phyloP scores from a whole-genome alignment of 192 early-diverging fungal species.

The Dimargaris xerosporica region DNA sequence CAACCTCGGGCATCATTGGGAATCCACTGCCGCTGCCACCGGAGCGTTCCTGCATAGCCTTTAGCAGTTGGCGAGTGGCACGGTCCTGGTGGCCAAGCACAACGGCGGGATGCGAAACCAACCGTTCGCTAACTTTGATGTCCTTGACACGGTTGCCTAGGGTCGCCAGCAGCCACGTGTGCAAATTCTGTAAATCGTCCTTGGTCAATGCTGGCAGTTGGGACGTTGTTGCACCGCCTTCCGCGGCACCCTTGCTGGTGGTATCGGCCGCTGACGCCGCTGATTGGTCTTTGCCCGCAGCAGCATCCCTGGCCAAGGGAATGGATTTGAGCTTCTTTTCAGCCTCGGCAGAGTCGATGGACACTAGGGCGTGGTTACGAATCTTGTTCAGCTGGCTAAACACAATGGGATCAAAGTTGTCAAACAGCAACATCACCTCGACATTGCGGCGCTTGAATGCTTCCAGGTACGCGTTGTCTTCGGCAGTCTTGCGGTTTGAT shows the following conservation, averaged over 20 bases:
- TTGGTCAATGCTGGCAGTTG: slow-evolving; percentile 20
- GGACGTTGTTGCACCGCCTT: slow-evolving; percentile 10
- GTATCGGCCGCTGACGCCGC: neutral
- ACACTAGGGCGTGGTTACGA: slow-evolving; percentile 38
- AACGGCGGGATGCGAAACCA: slow-evolving; percentile 55
- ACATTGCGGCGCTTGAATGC: slow-evolving; percentile 53
- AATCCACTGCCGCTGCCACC: slow-evolving; percentile 31
- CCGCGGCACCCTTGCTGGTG: neutral
- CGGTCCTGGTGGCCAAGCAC: slow-evolving; percentile 59
- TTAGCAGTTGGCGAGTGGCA: slow-evolving; percentile 49
- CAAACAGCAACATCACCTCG: slow-evolving; percentile 52
- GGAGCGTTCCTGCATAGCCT: slow-evolving; percentile 38
- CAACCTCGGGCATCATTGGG: slow-evolving; percentile 36
- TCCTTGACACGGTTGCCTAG: slow-evolving; percentile 48
- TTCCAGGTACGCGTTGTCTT: slow-evolving; percentile 57
- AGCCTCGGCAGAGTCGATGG: slow-evolving; percentile 30
- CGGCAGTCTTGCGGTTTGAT: slow-evolving; percentile 37
- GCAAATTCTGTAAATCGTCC: slow-evolving; percentile 29
- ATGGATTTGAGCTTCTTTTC: slow-evolving; percentile 19
- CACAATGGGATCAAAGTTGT: slow-evolving; percentile 41
- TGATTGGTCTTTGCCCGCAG: slow-evolving; percentile 14
- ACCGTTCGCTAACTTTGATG: slow-evolving; percentile 54
- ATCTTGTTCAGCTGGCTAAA: slow-evolving; percentile 41
- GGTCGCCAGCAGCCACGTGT: slow-evolving; percentile 40
- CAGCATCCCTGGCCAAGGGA: slow-evolving; percentile 14